Conservation (phyloP, 345 rosid genomes). For the Rhodamnia argentea region DNA sequence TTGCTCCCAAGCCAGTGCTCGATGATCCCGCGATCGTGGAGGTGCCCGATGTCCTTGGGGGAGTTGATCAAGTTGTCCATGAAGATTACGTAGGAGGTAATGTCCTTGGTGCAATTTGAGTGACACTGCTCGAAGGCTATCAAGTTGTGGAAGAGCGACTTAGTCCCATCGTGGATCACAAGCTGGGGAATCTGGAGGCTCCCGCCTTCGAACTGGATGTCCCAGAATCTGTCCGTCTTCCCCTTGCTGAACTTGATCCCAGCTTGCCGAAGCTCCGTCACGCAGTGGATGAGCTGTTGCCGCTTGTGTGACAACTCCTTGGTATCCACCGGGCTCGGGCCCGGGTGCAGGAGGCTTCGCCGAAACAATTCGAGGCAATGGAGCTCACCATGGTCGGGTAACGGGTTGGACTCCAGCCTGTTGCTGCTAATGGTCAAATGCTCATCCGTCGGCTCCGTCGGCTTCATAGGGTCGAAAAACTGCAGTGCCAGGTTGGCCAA, state of each 20-base stretch:
- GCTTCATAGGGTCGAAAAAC: slow-evolving; percentile 78
- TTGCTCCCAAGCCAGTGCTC: slow-evolving; percentile 91
- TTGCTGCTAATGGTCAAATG: slow-evolving; percentile 30
- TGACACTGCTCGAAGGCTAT: too few species aligned
- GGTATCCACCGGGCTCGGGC: slow-evolving; percentile 26
- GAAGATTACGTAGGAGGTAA: slow-evolving; percentile 75
- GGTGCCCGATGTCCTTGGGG: slow-evolving; percentile 61
- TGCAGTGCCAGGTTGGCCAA: slow-evolving; percentile 47
- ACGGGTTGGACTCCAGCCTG: slow-evolving; percentile 32
- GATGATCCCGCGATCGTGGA: slow-evolving; percentile 58
- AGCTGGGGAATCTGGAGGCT: not conserved
- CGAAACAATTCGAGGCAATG: slow-evolving; percentile 77
- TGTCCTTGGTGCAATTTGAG: slow-evolving; percentile 47
- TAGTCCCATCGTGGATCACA: too few species aligned
- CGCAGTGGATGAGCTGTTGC: slow-evolving; percentile 60
- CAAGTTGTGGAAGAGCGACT: too few species aligned
- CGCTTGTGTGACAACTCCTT: too few species aligned
- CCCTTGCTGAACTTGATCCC: slow-evolving; percentile 44
- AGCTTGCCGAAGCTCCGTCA: slow-evolving; percentile 52
- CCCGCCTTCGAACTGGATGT: slow-evolving; percentile 62
- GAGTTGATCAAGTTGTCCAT: slow-evolving; percentile 89
- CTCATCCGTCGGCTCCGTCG: slow-evolving; percentile 38
- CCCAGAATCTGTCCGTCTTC: slow-evolving; percentile 74
- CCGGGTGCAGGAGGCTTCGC: slow-evolving; percentile 40
- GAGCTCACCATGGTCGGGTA: slow-evolving; percentile 42